Evolutionary conservation across 129 eudicot species (phyloP).

Genomic region (Pittosporum tobira): DNA sequence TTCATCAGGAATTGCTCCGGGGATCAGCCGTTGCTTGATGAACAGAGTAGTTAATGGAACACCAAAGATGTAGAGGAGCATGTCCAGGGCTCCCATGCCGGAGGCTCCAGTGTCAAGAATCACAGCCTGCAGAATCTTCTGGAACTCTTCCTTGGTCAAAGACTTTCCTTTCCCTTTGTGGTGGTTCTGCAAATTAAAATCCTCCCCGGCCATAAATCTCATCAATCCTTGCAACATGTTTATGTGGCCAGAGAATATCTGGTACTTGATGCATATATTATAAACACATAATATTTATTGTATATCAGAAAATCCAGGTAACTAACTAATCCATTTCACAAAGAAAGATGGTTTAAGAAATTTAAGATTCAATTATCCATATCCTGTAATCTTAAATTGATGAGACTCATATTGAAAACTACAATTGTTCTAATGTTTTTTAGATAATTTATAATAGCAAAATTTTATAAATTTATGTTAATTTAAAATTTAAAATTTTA

Average conservation of each 20-base stretch:
- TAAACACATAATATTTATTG: neutral
- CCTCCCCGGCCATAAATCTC: constrained; percentile 26
- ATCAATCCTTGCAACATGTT: constrained; percentile 28
- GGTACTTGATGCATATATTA: constrained; percentile 13
- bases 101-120: constrained; percentile 58
- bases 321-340: neutral
- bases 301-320: neutral
- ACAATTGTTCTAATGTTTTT: too few species aligned
- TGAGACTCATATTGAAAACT: too few species aligned
- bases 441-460: too few species aligned
- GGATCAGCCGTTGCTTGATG: constrained; percentile 48
- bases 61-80: constrained; percentile 63
- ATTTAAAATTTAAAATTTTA: too few species aligned
- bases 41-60: constrained; percentile 57
- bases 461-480: too few species aligned
- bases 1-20: constrained; percentile 54
- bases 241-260: constrained; percentile 23
- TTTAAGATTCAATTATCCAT: neutral
- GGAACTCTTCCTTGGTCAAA: constrained; percentile 68
- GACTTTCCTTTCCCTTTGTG: constrained; percentile 48
- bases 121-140: constrained; percentile 55
- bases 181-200: constrained; percentile 56
- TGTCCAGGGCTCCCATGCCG: constrained; percentile 74
- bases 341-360: neutral
- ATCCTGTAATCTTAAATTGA: too few species aligned